These are phyloP conservation scores for sorghum (Sorghum bicolor) DNA, from an alignment of 176 grass and related monocot genomes.

Conservation along the genomic window Sorghum_bicolor_NCBIv3 NC_012871.2:5530501-5531000, in stretches of 20 bases:
- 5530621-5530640: not conserved
- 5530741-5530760: not conserved
- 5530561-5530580: not conserved
- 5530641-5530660: not conserved
- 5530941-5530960: not conserved
- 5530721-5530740: not conserved
- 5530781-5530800: not conserved
- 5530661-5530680: not conserved
- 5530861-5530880: no score
- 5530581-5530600: not conserved
- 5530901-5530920: not conserved
- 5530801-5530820: not conserved
- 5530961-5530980: not conserved
- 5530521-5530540: no score
- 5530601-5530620: not conserved
- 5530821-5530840: not conserved
- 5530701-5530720: accelerated
- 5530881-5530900: not conserved
- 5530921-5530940: accelerated
- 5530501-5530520: not conserved
- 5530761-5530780: not conserved
- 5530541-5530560: not conserved
- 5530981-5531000: not conserved
- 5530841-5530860: no score
- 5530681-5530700: not conserved